Evolutionary conservation across 225 moss, liverwort and hornwort species (phyloP), one percentile per base, ranked within the genome.

Genomic region (Bryum argenteum): DNA sequence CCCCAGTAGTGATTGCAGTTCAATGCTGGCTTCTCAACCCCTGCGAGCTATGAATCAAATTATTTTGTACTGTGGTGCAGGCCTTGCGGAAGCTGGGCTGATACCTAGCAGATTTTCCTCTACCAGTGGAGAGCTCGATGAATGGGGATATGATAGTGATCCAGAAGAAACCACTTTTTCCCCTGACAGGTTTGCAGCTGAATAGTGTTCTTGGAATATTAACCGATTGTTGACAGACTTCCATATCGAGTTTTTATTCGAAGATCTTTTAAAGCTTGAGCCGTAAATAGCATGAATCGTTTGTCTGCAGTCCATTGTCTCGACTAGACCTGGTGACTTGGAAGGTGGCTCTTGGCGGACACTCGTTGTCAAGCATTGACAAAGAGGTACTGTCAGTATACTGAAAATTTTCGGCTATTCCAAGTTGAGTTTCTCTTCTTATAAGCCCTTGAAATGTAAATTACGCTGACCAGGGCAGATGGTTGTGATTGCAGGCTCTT

Each of bases 271-370:
- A 26, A 53, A 63, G 40, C 17, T 58, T 45, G 45, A 45, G 18
- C 58, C 11, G 13, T 60, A 10, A n/a, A 3, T 64, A 22, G 56
- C 24, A 40, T 65, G 17, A 71, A 60, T 57, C 20, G 18, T 60
- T 53, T 77, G 24, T 60, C 63, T 80, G 54, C 90, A 90, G 90
- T 50, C 82, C 84, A 70, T 75, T 94, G 50, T 88, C 89, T 52
- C 82, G 93, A 57, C 89, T 88, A 66, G 91, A 93, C 78, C 74
- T 93, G 50, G 84, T 93, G 38, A 82, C 74, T 76, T 93, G 91
- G 93, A 93, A 88, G 74, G 67, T 91, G 48, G 85, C 89, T 54
- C 81, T 93, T 47, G 93, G 86, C 40, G 75, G 81, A 69, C 75
- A 84, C 41, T 69, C 61, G 12, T 71, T 84, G 57, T 67, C 71